Evolutionary conservation across 768 basidiomycete species (phyloP).

Genomic region (Bullera alba): DNA sequence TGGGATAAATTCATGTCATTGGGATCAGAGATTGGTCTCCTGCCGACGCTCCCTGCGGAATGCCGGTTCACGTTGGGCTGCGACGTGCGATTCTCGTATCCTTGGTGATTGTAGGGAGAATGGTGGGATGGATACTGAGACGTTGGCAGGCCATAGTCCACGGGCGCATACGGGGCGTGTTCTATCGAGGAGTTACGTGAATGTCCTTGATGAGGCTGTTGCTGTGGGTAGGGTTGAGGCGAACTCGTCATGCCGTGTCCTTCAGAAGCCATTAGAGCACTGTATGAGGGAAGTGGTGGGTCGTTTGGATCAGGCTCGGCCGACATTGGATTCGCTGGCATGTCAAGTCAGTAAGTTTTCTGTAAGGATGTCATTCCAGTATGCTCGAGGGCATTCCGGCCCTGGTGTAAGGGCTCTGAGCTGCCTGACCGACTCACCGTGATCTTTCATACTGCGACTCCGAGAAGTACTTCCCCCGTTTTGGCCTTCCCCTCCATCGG

Average conservation of each 20-base stretch:
- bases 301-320: constrained; percentile 11
- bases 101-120: neutral
- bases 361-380: neutral
- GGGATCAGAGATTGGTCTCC: constrained; percentile 32
- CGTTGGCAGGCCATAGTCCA: constrained; percentile 30
- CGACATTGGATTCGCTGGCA: no score
- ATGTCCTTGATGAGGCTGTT: constrained; percentile 10
- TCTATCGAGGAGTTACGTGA: constrained; percentile 22
- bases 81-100: neutral
- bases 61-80: constrained; percentile 5
- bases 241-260: constrained; percentile 11
- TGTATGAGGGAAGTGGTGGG: constrained; percentile 35
- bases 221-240: constrained; percentile 14
- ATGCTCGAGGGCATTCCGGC: no score
- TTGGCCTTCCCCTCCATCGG: constrained; percentile 4
- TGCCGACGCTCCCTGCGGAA: constrained; percentile 17
- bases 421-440: constrained; percentile 7
- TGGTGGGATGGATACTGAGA: constrained; percentile 6
- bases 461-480: constrained; percentile 1
- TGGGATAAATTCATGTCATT: constrained; percentile 30
- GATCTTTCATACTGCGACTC: constrained; percentile 28
- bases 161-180: constrained; percentile 34
- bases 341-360: neutral
- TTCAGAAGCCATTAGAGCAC: constrained; percentile 28
- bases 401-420: no score